Base-by-base conservation (phyloP, 345 rosid genomes). In the Garcia nutans region DNA sequence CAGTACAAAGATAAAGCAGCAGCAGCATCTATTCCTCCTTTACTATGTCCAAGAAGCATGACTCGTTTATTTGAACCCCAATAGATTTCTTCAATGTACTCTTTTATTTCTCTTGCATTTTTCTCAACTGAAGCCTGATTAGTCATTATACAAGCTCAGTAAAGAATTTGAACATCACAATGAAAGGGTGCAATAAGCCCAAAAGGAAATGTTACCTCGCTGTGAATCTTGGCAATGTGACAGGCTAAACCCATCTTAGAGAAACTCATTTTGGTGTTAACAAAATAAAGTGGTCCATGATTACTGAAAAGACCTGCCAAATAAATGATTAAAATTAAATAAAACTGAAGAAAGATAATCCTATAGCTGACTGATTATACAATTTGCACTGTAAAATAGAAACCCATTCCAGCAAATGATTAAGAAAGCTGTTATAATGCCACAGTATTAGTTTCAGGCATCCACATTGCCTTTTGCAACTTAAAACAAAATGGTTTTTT, bases 201-300 rank as follows among this genome's bases (percentile, higher is more conserved):
- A 28, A 60, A 52, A 22, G 71, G 20, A 62, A 70, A 63, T 67
- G 23, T 22, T 84, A 93, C 99, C 97, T 96, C 98, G 17, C 99
- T 90, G 80, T 96, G 99, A 89, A 96, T 96, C 87, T 92, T 96
- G 26, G 98, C 99, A 76, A 96, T 93, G 85, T 93, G 98, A 83
- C 99, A 93, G 44, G 91, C 72, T 75, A 96, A 84, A 47, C 97
- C 99, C 97, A 92, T 80, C 91, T 93, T 96, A 70, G 97, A 96
- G 85, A 96, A 92, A 75, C 84, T 83, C 58, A 65, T 85, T 92
- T 96, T 96, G 5, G 96, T 89, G 73, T 83, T 87, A 60, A 96
- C 95, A 81, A 96, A 96, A 84, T 90, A 96, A 76, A 96, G 92
- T 44, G 99, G 97, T 74, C 99, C 98, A 58, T 93, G 99, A 82